These are phyloP conservation scores for Bonia amplexicaulis DNA, from an alignment of 176 grass and related monocot species.

Conservation along the genomic window DNA sequence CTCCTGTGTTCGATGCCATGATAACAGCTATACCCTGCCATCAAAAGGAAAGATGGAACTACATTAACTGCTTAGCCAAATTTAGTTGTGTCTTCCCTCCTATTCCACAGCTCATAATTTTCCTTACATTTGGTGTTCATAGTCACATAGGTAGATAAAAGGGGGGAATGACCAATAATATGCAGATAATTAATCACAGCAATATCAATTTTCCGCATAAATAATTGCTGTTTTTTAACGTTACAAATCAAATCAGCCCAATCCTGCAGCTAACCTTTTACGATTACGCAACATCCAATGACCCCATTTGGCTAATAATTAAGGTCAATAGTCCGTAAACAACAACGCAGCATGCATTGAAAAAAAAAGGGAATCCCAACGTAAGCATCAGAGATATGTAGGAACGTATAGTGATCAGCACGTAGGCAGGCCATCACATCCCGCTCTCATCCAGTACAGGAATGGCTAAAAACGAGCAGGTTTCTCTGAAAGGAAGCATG, in stretches of 20 bases:
- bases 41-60: conserved; percentile 24
- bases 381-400: not conserved
- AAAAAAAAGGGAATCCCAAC: not conserved
- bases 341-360: not conserved
- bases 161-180: not conserved
- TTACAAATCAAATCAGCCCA: not conserved
- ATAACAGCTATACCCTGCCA: conserved; percentile 43
- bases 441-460: not conserved
- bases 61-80: not conserved
- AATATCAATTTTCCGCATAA: not conserved
- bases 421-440: not conserved
- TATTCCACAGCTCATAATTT: not conserved
- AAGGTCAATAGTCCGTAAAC: not conserved
- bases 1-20: conserved; percentile 62
- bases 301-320: not conserved
- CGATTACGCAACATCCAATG: not conserved
- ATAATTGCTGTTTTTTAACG: not conserved
- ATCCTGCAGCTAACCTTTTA: not conserved
- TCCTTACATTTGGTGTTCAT: not conserved
- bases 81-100: not conserved
- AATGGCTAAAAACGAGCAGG: not conserved
- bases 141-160: not conserved
- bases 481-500: conserved; percentile 31
- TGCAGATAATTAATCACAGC: not conserved
- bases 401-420: conserved; percentile 4